Evolutionary conservation across 1,284 basidiomycete species (phyloP).

Genomic region (Rhodotorula sp.): DNA sequence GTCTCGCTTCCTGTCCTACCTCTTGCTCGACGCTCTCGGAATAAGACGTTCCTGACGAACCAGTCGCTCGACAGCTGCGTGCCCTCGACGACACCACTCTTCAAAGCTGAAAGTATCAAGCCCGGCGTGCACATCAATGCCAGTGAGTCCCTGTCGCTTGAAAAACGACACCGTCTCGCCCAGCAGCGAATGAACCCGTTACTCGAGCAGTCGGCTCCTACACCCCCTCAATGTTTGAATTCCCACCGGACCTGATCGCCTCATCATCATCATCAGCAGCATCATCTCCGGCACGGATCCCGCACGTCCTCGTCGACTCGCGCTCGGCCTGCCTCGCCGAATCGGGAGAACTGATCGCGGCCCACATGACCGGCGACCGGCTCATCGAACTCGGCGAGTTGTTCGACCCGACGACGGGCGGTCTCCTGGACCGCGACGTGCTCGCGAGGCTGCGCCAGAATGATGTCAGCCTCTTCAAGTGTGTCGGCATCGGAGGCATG

Average conservation of each 20-base stretch:
- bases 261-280: neutral
- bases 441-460: neutral
- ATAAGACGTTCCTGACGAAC: no score
- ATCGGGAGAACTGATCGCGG: constrained; percentile 41
- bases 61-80: constrained; percentile 32
- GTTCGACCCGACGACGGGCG: constrained; percentile 10
- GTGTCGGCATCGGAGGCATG: constrained; percentile 43
- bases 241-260: constrained; percentile 31
- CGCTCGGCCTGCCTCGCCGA: constrained; percentile 38
- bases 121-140: constrained; percentile 34
- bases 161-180: neutral
- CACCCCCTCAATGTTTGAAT: constrained; percentile 42
- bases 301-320: constrained; percentile 40
- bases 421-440: neutral
- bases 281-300: constrained; percentile 9
- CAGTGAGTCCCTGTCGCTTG: constrained; percentile 17
- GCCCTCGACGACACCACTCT: constrained; percentile 37
- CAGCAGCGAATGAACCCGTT: neutral
- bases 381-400: constrained; percentile 30
- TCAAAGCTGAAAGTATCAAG: constrained; percentile 25
- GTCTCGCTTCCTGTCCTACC: neutral
- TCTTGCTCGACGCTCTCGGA: neutral
- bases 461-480: constrained; percentile 38
- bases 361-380: neutral
- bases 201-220: constrained; percentile 39